Evolutionary conservation across 2,329 filamentous ascomycete genomes (phyloP).

Genomic region (Pseudofabraea citricarpa): DNA sequence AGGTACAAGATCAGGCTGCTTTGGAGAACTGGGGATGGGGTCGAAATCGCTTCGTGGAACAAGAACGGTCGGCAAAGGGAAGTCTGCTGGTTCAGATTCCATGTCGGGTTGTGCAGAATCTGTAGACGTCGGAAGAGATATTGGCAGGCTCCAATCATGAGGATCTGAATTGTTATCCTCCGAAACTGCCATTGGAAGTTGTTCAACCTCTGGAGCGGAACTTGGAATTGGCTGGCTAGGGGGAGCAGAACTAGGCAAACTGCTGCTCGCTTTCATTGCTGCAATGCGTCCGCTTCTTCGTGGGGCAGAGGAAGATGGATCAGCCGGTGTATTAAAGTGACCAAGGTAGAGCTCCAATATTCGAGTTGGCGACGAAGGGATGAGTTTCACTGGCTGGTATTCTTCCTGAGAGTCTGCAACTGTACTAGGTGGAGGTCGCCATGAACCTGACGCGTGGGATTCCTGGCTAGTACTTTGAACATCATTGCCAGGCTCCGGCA

Average conservation of each 20-base stretch:
- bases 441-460: slow-evolving; percentile 24
- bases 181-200: background rate
- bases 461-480: background rate
- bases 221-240: too few relatives aligned
- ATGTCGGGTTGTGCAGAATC: too few relatives aligned
- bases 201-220: too few relatives aligned
- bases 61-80: too few relatives aligned
- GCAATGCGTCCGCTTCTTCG: background rate
- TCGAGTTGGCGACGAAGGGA: slow-evolving; percentile 43
- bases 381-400: slow-evolving; percentile 25
- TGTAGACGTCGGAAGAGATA: background rate
- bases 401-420: slow-evolving; percentile 51
- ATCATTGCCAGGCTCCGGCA: background rate
- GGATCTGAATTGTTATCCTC: background rate
- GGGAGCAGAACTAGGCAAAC: too few relatives aligned
- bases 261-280: background rate
- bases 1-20: too few relatives aligned
- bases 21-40: too few relatives aligned
- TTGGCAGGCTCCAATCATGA: background rate
- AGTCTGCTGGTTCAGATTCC: too few relatives aligned
- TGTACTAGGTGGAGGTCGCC: slow-evolving; percentile 42
- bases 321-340: slow-evolving; percentile 23
- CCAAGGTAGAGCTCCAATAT: slow-evolving; percentile 46
- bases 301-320: slow-evolving; percentile 14
- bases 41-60: too few relatives aligned